phyloP scores from a whole-genome alignment of 192 early-diverging fungal species.

The Borealophlyctis nickersoniae region DNA sequence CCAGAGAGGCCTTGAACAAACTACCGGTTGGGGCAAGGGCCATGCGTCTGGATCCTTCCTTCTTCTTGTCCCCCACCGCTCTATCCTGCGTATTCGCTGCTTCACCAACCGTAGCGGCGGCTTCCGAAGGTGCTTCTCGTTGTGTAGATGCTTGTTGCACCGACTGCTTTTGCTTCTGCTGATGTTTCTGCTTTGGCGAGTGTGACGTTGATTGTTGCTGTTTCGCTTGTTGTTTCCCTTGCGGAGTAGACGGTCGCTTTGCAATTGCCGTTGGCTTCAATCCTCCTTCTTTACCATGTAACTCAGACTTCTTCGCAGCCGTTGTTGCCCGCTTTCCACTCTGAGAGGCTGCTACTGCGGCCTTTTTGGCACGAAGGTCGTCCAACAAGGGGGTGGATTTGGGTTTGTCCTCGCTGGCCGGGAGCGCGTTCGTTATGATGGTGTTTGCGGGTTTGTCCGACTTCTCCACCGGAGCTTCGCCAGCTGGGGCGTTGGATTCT shows the following conservation, averaged over 20 bases:
- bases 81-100: background rate
- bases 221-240: background rate
- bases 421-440: constrained; percentile 16
- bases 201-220: background rate
- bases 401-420: constrained; percentile 44
- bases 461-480: constrained; percentile 52
- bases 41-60: background rate
- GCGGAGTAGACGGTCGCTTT: background rate
- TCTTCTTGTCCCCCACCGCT: background rate
- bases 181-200: background rate
- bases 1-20: constrained; percentile 23
- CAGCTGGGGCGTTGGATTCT: constrained; percentile 5
- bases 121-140: background rate
- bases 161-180: background rate
- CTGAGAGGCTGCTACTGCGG: constrained; percentile 43
- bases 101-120: background rate
- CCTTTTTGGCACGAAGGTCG: constrained; percentile 69
- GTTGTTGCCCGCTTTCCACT: constrained; percentile 37
- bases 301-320: constrained; percentile 11
- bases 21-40: constrained; percentile 13
- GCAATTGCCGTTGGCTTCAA: background rate
- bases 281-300: constrained; percentile 1
- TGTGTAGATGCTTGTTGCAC: background rate
- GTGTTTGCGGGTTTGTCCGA: constrained; percentile 29
- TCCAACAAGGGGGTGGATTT: constrained; percentile 76